Evolutionary conservation across 169 alveolate species (phyloP), one percentile per base, ranked within the genome.

Genomic region (Amoebophrya sp.): DNA sequence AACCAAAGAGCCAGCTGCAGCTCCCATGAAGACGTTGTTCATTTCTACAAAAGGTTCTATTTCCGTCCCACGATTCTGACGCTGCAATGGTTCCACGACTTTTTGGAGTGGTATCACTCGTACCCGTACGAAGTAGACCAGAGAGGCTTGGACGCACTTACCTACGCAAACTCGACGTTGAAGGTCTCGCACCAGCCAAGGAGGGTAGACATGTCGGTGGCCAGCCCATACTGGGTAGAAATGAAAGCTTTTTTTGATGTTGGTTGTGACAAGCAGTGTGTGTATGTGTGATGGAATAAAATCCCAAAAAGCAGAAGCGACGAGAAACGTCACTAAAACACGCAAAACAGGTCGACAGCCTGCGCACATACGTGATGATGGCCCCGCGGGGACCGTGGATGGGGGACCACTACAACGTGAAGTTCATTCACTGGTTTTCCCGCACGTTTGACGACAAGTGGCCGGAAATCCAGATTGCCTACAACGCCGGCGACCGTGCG

Each of bases 81-180:
- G 35, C 35, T 66, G 83, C 83, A 66, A 25, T 66, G 83, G 83
- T 66, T 66, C 83, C 83, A 66, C 83, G 83, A 66, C 18, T 66
- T 66, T 25, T 25, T 66, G 7, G 83, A 66, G 83, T 66, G 83
- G 83, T 66, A 66, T 25, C 83, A 66, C 83, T 25, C 38, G 39
- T 66, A 66, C 35, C 83, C 83, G 10, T 66, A 66, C 83, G 83
- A 66, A n/a, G 83, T 66, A 7, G 83, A 66, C 35, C 83, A 66
- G 83, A 2, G 83, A 2, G 83, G 83, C 35, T 25, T 66, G 32
- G 83, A 66, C 83, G 83, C 83, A 0, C 12, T 66, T 3, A 66
- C 83, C 1, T 66, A 66, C 35, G 83, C 35, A 2, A 66, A 66
- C 83, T 66, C 83, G 10, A 66, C 83, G 32, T 25, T 66, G 83